Percentiles rank a stretch among this genome's conserved stretches.
Evolutionary conservation across 345 rosid genomes (phyloP).

Genomic region (Eucalyptus pauciflora): DNA sequence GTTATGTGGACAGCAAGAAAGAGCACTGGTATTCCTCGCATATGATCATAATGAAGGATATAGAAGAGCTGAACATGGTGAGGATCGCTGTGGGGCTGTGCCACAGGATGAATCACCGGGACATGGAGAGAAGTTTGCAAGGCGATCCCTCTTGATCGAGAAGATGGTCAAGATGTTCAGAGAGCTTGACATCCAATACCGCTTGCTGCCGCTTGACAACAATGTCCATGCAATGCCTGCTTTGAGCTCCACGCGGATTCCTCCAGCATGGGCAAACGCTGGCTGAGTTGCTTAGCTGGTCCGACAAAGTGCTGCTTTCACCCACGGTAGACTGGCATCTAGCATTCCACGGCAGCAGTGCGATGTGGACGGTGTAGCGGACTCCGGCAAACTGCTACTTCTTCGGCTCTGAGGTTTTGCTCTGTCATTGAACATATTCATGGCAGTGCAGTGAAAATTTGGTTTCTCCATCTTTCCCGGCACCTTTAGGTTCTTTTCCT

Average conservation of each 20-base stretch:
- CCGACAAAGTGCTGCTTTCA: too few relatives aligned
- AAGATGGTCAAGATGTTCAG: too few relatives aligned
- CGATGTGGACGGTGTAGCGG: not conserved
- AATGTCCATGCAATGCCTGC: too few relatives aligned
- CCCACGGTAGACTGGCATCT: not conserved
- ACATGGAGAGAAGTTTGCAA: too few relatives aligned
- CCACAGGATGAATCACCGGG: too few relatives aligned
- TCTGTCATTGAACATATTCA: not conserved
- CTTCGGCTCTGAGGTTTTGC: not conserved
- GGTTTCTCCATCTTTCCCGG: not conserved
- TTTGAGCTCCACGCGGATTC: conserved; percentile 14
- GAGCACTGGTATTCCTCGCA: conserved; percentile 72
- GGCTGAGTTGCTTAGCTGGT: not conserved
- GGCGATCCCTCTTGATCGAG: too few relatives aligned
- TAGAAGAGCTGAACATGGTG: too few relatives aligned
- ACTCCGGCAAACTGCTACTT: not conserved
- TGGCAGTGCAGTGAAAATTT: not conserved
- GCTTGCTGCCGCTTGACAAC: too few relatives aligned
- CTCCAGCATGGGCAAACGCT: conserved; percentile 9
- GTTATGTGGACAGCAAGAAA: conserved; percentile 54
- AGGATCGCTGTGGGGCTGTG: too few relatives aligned
- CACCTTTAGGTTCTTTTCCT: not conserved
- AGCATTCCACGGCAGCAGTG: not conserved
- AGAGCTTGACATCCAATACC: too few relatives aligned
- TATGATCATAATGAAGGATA: conserved; percentile 13